Evolutionary conservation across 202 grass and related monocot genomes (phyloP), one percentile per base, ranked within the genome.

Genomic region (Zoysia matrella): DNA sequence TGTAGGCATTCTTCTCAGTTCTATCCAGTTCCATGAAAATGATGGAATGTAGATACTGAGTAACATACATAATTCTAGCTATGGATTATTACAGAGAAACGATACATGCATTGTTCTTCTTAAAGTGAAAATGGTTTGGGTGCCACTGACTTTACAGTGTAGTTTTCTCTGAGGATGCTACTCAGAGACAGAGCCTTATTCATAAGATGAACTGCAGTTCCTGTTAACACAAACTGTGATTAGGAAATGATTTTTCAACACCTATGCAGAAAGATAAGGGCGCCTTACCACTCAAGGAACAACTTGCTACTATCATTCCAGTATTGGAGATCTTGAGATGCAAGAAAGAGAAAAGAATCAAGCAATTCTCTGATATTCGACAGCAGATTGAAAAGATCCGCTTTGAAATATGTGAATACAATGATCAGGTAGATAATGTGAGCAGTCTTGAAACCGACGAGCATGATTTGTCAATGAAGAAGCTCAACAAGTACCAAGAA

Each of bases 401-500:
- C 42, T 84, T 76, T 2, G 93, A 99, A 82, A 72, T 99, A 74
- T 86, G 80, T 18, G 96, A 96, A 70, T 65, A 54, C 39, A 83
- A 78, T 55, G 80, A 88, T 22, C 41, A 80, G 10, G 77, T 68
- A 80, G 78, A 82, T 66, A 83, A 71, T 53, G 40, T 12, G 5
- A 90, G 41, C 52, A 47, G 67, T 81, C 4, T 61, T 60, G 50
- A 62, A 57, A 50, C 36, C 1, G 89, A 99, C 43, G 93, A 93
- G 81, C 80, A 94, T n/a, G 96, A 99, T 76, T 88, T 99, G 49
- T 94, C 93, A 56, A 86, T 77, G 8, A 89, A 85, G 80, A 99
- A 80, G 72, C 87, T 95, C 66, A 87, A 90, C 15, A 89, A 82
- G 43, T 99, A 89, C 73, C 92, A 88, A 83, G 74, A 85, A 45